Base-by-base conservation (phyloP, 1,284 basidiomycete genomes). In the Fomitopsis schrenkii region DNA sequence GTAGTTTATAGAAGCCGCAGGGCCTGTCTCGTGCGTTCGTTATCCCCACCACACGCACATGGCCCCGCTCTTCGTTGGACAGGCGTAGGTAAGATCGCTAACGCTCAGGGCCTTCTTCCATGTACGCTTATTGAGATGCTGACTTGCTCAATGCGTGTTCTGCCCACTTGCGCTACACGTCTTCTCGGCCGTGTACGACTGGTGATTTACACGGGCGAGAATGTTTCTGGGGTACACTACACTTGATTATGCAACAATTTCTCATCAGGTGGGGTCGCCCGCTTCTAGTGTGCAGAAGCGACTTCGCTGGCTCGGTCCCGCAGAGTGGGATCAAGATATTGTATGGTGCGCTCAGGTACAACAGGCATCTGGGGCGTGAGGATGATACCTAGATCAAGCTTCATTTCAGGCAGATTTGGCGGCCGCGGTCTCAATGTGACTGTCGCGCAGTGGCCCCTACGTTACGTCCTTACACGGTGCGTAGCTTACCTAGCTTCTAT, bases 61-160 rank as follows among this genome's bases (percentile, higher is more conserved):
- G 52, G 52, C n/a, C 19, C 12, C 52, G 35, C 52, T 35, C 36
- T 54, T 40, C 52, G 52, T 54, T 54, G 52, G 52, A 54, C 52
- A 54, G 52, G 52, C 52, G 52, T 54, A 54, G 52, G 52, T 54
- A 54, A 54, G 52, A 40, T 54, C 52, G 52, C 52, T 54, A 38
- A 38, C 48, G 35, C 36, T 38, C 52, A 54, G 52, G 52, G 52
- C n/a, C 52, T 19, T 46, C 50, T 17, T 30, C 33, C 33, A 17
- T 22, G 28, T 53, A 53, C 50, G 52, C 52, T 54, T 54, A 54
- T 38, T 54, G 52, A 54, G 52, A 54, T 54, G 52, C 52, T 54
- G 35, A 38, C 52, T 15, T 54, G 7, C 35, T 38, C 35, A 33
- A 35, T n/a, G 33, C 33, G 35, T 15, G 14, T 19, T 48, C 8